Base-by-base conservation (phyloP, 2,329 filamentous ascomycete species). In the Sporothrix brasiliensis region DNA sequence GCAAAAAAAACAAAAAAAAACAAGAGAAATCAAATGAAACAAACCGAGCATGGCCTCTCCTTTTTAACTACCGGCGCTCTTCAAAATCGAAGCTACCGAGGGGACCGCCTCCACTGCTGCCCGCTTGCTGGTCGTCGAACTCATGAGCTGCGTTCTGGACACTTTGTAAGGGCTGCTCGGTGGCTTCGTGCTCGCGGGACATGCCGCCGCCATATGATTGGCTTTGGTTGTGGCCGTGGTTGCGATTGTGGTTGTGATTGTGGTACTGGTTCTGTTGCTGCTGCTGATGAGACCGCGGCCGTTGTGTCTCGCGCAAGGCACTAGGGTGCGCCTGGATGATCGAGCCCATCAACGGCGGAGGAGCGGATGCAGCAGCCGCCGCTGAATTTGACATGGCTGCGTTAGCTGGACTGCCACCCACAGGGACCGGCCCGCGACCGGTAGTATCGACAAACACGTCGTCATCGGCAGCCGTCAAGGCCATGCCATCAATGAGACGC, bases 401-500 rank as follows among this genome's bases (percentile, higher is more conserved):
- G 14, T 16, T 44, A 14, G 41, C 39, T 9, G 44, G 16, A 21
- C 24, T 30, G 19, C 30, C 77, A 13, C 80, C 80, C 21, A 83
- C 79, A 19, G 86, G 82, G 1, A 88, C 81, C 1, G 88, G 87
- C 0, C 87, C 85, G 27, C 85, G 81, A 67, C 85, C 85, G 1
- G 89, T 90, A 2, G 88, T 91, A 78, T 92, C 89, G 30, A 91
- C 83, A 73, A 89, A 88, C 11, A 80, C 78, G 67, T 85, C 83
- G 72, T 88, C 85, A 53, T 84, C 82, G 4, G 58, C 69, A 1
- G 52, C 3, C 30, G 30, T 76, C 2, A 81, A 78, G 0, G 88
- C 86, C 53, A 91, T 84, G 1, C 89, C 89, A 76, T 92, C 89
- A 70, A 91, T 81, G 84, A 90, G 88, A 67, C 86, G 85, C 21